These are phyloP conservation scores for Alternaria longipes DNA, from an alignment of 2,329 filamentous ascomycete species.

Conservation along the genomic window DNA sequence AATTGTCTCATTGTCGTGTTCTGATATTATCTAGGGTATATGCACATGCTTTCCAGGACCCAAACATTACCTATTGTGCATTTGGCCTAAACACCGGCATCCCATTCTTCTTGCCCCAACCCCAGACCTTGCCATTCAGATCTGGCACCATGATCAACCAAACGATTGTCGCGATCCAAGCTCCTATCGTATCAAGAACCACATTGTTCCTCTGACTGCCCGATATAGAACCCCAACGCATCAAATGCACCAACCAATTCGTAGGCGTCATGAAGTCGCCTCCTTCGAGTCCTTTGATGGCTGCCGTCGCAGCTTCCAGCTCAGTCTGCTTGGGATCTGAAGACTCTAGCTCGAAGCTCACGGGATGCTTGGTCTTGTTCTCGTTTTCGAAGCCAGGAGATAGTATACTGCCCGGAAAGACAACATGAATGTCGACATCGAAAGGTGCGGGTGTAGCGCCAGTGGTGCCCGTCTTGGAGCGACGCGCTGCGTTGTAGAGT, in stretches of 20 bases:
- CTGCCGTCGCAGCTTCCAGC: constrained; percentile 75
- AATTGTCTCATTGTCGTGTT: neutral
- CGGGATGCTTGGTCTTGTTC: constrained; percentile 78
- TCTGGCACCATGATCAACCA: constrained; percentile 68
- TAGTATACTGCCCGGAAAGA: constrained; percentile 85
- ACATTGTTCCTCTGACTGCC: constrained; percentile 63
- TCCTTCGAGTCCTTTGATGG: constrained; percentile 78
- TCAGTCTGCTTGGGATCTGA: constrained; percentile 82
- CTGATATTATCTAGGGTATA: neutral
- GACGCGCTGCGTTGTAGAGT: constrained; percentile 76
- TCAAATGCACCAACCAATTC: constrained; percentile 73
- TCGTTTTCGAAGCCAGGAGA: constrained; percentile 79
- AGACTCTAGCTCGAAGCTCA: constrained; percentile 82
- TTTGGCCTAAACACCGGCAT: constrained; percentile 44
- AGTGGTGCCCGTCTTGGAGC: constrained; percentile 32
- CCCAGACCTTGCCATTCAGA: constrained; percentile 64
- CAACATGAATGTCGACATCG: constrained; percentile 79
- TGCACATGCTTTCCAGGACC: neutral
- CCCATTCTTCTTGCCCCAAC: constrained; percentile 66
- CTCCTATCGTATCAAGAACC: constrained; percentile 63
- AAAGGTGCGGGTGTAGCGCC: constrained; percentile 61
- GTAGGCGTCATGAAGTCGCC: constrained; percentile 84
- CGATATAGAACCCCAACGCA: constrained; percentile 69
- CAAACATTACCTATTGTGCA: constrained; percentile 30
- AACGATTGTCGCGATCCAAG: constrained; percentile 62